Percentiles rank a stretch among this genome's conserved stretches.
phyloP scores from a whole-genome alignment of 2,329 filamentous ascomycete genomes.

The Rhexocercosporidium sp. region DNA sequence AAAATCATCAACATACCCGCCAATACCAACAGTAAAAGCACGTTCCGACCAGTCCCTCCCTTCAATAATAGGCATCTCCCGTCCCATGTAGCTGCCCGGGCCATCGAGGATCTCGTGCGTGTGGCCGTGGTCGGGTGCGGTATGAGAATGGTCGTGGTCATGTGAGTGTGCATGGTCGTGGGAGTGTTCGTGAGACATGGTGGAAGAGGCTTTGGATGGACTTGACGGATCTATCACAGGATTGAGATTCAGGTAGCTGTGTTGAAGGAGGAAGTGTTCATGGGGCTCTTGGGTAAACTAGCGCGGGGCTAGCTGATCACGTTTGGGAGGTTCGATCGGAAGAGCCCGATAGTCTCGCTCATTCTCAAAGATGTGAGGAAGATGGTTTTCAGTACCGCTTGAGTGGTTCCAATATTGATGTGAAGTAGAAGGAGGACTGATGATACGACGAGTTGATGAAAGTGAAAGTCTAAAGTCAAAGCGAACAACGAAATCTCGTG shows the following conservation, averaged over 20 bases:
- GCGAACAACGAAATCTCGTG: not conserved
- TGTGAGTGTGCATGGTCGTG: constrained; percentile 55
- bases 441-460: not conserved
- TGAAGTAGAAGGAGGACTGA: not conserved
- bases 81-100: constrained; percentile 84
- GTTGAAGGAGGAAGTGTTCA: not conserved
- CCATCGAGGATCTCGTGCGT: constrained; percentile 94
- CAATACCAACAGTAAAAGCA: constrained; percentile 96
- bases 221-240: not conserved
- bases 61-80: constrained; percentile 93
- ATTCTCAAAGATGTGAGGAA: not conserved
- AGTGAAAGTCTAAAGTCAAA: not conserved
- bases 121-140: constrained; percentile 82
- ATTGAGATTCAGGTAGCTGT: not conserved
- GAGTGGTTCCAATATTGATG: too few species aligned
- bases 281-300: not conserved
- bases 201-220: not conserved
- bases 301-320: not conserved
- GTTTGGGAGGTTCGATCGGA: not conserved
- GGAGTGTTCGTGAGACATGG: constrained; percentile 21
- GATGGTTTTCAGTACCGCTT: too few species aligned
- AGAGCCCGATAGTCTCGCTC: not conserved
- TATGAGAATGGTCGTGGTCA: constrained; percentile 50
- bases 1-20: constrained; percentile 66
- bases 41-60: constrained; percentile 86